A percentile compares a stretch with the other conserved stretches of the same genome.
These are phyloP conservation scores for Closterium sp. DNA, from an alignment of 139 green algal genomes.

Conservation along the genomic window DNA sequence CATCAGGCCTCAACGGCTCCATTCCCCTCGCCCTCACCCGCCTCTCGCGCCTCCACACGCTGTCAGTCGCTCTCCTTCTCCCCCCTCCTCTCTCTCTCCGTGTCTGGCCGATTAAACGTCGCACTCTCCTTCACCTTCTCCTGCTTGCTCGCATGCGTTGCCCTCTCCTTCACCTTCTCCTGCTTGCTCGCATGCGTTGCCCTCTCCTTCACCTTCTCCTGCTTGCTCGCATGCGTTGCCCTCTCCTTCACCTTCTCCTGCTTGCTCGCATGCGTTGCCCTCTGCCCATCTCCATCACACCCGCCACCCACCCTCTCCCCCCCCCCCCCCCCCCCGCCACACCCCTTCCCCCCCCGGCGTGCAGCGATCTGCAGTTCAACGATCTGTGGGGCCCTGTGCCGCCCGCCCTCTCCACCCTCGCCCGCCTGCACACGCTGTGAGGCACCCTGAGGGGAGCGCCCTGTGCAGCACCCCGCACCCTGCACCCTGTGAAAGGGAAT, in stretches of 20 bases:
- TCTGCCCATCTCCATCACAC: background rate
- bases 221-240: background rate
- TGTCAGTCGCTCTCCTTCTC: background rate
- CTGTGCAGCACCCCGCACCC: background rate
- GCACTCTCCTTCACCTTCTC: background rate
- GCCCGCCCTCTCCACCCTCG: background rate
- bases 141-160: too few relatives aligned
- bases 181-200: too few relatives aligned
- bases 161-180: background rate
- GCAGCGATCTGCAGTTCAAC: background rate
- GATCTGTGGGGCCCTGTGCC: background rate
- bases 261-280: too few relatives aligned
- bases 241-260: too few relatives aligned
- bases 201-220: background rate
- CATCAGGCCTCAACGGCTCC: background rate
- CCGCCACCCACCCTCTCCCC: background rate
- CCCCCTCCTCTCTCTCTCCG: background rate
- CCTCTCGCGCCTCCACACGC: background rate
- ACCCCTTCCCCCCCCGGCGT: background rate
- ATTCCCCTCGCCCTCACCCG: background rate
- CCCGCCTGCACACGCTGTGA: background rate
- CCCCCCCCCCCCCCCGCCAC: background rate
- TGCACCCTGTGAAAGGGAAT: background rate
- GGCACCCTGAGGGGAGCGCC: background rate
- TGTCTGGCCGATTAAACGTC: background rate